Evolutionary conservation across 257 asterid genomes (phyloP), one percentile per base, ranked within the genome.

Genomic region (Linderniella brevidens): DNA sequence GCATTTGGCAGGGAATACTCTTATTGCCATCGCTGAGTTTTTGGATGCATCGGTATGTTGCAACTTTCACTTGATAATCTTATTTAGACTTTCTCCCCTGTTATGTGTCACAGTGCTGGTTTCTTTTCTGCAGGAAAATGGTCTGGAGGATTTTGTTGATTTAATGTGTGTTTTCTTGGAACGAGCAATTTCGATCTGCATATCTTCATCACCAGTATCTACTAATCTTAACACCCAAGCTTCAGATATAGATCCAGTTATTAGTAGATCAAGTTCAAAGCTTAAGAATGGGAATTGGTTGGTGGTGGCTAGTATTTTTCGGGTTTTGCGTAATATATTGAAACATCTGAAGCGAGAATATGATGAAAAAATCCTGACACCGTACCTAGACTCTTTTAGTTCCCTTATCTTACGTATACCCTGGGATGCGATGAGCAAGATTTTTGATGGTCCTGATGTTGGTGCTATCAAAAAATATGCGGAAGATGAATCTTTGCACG

Each of bases 1-100:
- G 61, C 87, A 84, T 64, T 59, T 85, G 45, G 64, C 49, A 0
- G 81, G 79, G 40, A 90, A 75, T 63, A 75, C 41, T 49, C 71
- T 90, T 15, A 74, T 75, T 56, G 82, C 82, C 51, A 50, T 85
- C 50, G 69, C 79, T 16, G 78, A 81, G 77, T 64, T 75, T 53
- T 41, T 77, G 52, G 56, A 77, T 63, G 66, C 61, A 55, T 59
- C 59, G 39, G 96, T 88, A 88, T 52, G 84, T 66, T 57, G 44
- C 45, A 18, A 17, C 20, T 13, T 44, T 14, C 49, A 18, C 57
- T 13, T 18, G 15, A 11, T 20, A 54, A 49, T 25, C 41, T 16
- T 13, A 37, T 37, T 19, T 12, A 39, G 41, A 41, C 41, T 8
- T 57, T 39, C 54, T 49, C 43, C 56, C n/a, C 3, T 36, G 35